These are phyloP conservation scores for Graphilbum fragrans DNA, from an alignment of 2,329 filamentous ascomycete species.

Conservation along the genomic window DNA sequence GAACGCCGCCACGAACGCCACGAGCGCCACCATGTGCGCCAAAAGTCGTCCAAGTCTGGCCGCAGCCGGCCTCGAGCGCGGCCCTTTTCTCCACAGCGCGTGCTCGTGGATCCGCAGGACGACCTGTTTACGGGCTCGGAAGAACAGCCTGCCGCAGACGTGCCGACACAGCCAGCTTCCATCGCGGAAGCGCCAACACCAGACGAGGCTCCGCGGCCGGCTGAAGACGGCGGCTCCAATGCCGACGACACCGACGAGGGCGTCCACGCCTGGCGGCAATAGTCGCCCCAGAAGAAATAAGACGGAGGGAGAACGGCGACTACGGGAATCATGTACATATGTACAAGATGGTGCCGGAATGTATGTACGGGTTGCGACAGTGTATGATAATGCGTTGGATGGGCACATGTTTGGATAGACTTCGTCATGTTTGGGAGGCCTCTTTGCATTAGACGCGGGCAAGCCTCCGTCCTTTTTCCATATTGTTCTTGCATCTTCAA, in stretches of 20 bases:
- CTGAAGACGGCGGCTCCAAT: not conserved
- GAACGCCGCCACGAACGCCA: constrained; percentile 43
- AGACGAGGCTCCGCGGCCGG: no score
- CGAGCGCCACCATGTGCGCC: constrained; percentile 20
- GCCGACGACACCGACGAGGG: constrained; percentile 4
- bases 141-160: not conserved
- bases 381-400: no score
- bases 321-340: no score
- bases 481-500: no score
- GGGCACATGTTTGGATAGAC: no score
- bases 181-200: not conserved
- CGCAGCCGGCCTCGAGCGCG: constrained; percentile 32
- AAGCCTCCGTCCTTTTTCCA: no score
- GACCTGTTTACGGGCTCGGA: constrained; percentile 10
- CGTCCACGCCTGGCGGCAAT: constrained; percentile 7
- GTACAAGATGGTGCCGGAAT: no score
- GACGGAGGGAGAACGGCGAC: no score
- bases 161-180: not conserved
- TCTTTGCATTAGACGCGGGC: no score
- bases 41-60: not conserved
- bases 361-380: no score
- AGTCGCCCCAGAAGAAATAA: not conserved
- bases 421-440: no score
- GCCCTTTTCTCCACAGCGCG: constrained; percentile 47
- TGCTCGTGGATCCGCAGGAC: constrained; percentile 20